Evolutionary conservation across 1,284 basidiomycete species (phyloP).

Genomic region (Cerioporus squamosus): DNA sequence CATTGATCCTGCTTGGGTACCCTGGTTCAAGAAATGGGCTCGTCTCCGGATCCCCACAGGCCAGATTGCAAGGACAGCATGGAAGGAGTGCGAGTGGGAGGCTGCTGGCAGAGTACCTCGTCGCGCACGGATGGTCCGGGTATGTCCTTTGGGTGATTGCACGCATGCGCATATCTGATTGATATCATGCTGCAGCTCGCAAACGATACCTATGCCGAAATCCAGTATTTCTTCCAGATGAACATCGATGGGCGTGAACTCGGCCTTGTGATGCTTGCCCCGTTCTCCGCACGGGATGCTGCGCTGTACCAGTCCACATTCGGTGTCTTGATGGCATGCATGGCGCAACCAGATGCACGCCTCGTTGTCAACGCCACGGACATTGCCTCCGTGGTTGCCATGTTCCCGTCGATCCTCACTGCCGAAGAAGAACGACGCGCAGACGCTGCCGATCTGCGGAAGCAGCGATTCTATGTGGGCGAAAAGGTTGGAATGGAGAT

Average conservation of each 20-base stretch:
- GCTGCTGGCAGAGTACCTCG: background rate
- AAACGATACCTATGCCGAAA: slow-evolving; percentile 3
- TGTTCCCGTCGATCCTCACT: slow-evolving; percentile 7
- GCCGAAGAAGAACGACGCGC: no score
- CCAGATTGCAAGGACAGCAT: slow-evolving; percentile 1
- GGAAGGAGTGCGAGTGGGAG: background rate
- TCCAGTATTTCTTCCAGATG: slow-evolving; percentile 8
- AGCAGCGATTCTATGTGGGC: no score
- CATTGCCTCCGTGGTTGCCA: slow-evolving; percentile 13
- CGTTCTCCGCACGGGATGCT: slow-evolving; percentile 5
- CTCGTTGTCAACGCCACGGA: slow-evolving; percentile 8
- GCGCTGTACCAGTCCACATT: background rate
- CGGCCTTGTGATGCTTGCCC: slow-evolving; percentile 9
- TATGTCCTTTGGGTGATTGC: background rate
- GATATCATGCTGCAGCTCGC: background rate
- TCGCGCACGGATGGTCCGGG: background rate
- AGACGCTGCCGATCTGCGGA: no score
- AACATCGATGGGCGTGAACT: background rate
- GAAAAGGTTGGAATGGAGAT: no score
- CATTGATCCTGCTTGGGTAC: background rate
- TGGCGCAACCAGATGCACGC: background rate
- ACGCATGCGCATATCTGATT: background rate
- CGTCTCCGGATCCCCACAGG: background rate
- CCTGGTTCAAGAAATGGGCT: background rate
- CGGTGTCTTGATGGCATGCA: slow-evolving; percentile 3